Evolutionary conservation across 2,329 filamentous ascomycete genomes (phyloP).

Genomic region (Endothia cerciana): DNA sequence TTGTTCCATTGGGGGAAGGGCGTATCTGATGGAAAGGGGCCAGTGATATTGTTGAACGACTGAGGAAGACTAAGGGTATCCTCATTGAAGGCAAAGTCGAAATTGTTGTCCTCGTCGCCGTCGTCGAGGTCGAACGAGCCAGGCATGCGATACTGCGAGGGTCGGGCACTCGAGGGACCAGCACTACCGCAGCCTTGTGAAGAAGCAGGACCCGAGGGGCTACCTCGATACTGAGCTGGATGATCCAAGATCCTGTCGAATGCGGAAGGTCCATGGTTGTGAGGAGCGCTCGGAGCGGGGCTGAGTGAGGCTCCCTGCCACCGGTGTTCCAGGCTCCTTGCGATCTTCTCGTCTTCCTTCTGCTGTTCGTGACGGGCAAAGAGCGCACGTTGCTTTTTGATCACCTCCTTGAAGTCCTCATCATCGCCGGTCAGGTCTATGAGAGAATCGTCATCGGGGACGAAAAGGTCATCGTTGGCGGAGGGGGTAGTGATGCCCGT

Average conservation of each 20-base stretch:
- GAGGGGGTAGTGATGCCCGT: slow-evolving; percentile 24
- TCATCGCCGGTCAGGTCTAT: slow-evolving; percentile 49
- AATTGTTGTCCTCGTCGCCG: not conserved
- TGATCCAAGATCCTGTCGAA: slow-evolving; percentile 32
- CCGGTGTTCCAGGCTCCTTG: slow-evolving; percentile 28
- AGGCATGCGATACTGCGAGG: slow-evolving; percentile 4
- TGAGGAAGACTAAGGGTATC: too few relatives aligned
- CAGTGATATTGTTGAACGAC: not conserved
- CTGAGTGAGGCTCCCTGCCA: slow-evolving; percentile 11
- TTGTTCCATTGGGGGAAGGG: not conserved
- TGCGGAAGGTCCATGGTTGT: slow-evolving; percentile 28
- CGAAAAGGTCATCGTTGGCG: slow-evolving; percentile 21
- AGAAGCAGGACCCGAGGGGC: not conserved
- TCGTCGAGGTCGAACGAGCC: slow-evolving; percentile 14
- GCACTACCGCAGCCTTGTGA: not conserved
- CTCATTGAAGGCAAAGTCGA: not conserved
- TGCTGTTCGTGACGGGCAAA: slow-evolving; percentile 43
- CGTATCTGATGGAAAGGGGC: not conserved
- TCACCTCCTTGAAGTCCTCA: slow-evolving; percentile 30
- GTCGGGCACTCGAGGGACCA: slow-evolving; percentile 11
- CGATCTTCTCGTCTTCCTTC: slow-evolving; percentile 40
- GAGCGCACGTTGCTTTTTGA: slow-evolving; percentile 39
- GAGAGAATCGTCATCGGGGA: slow-evolving; percentile 33
- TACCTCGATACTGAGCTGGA: slow-evolving; percentile 14
- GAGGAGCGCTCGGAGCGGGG: slow-evolving; percentile 6